phyloP scores from a whole-genome alignment of 441 rosid species.

The Breynia disticha region DNA sequence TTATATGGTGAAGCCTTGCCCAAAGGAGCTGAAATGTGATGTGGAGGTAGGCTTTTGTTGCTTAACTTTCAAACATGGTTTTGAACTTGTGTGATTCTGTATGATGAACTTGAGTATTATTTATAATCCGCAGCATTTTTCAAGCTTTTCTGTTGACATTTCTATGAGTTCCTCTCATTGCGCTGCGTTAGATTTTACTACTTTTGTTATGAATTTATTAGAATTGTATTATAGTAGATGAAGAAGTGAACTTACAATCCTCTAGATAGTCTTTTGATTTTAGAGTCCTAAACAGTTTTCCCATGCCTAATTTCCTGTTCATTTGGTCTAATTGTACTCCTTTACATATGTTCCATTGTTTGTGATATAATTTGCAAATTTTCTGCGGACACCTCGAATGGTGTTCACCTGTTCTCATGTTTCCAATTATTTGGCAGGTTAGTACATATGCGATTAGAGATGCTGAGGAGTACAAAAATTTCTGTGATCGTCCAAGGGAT shows the following conservation, averaged over 20 bases:
- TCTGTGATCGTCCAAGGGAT: slow-evolving; percentile 70
- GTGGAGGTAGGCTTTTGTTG: slow-evolving; percentile 57
- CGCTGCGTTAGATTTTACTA: too few relatives aligned
- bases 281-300: background rate
- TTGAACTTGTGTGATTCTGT: background rate
- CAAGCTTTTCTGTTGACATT: background rate
- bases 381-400: slow-evolving; percentile 1
- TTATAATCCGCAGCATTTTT: background rate
- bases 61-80: background rate
- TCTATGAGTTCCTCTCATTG: background rate
- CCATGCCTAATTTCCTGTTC: background rate
- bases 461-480: slow-evolving; percentile 77
- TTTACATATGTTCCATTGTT: background rate
- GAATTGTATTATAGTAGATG: too few relatives aligned
- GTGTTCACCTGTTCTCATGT: slow-evolving; percentile 1
- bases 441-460: slow-evolving; percentile 80
- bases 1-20: slow-evolving; percentile 85
- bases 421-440: slow-evolving; percentile 31
- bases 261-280: background rate
- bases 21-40: slow-evolving; percentile 85
- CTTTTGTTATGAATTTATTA: too few relatives aligned
- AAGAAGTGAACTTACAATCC: too few relatives aligned
- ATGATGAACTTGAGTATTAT: background rate
- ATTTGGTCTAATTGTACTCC: background rate
- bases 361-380: background rate